Base-by-base conservation (phyloP, 805 yeast species). In the Wickerhamomyces strasburgensis region DNA sequence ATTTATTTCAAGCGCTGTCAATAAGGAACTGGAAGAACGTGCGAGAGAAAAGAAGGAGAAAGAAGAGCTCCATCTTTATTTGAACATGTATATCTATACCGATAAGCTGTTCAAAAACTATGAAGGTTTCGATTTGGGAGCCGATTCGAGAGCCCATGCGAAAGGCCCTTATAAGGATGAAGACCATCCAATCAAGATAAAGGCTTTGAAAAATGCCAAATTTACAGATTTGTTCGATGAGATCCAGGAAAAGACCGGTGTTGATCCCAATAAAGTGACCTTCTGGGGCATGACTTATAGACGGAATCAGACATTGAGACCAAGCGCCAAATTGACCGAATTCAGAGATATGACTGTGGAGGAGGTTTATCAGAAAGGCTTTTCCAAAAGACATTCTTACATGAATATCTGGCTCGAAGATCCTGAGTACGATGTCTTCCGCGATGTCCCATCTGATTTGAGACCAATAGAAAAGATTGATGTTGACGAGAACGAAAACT, bases 61-160 rank as follows among this genome's bases (percentile, higher is more conserved):
- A 29, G 86, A 80, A 44, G 97, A 90, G 53, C 78, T 75, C 62
- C 85, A 78, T 50, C 54, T 78, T 17, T 82, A 76, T 51, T 64
- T 73, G 29, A 72, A 70, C 35, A 70, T 85, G 35, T 72, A 75
- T 35, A 60, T 86, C 21, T 75, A 74, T 40, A 70, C 84, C 0
- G 55, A 65, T 27, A 55, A 65, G 2, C 72, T 77, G 29, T 81
- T 85, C 49, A 61, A 64, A 38, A 63, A 73, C 37, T 80, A 74
- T 52, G 69, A 75, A 51, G 95, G 94, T 0, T 80, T 84, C 52
- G 96, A 88, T 56, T 54, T 83, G 13, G 85, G 80, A 10, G 80
- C 86, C 4, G 84, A 84, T 65, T 71, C 73, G 11, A 47, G 54
- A 14, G 47, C 56, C 9, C 64, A 65, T 31, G 65, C 66, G 31